Conservation (phyloP, 148 eudicot genomes). For the Silene latifolia region DNA sequence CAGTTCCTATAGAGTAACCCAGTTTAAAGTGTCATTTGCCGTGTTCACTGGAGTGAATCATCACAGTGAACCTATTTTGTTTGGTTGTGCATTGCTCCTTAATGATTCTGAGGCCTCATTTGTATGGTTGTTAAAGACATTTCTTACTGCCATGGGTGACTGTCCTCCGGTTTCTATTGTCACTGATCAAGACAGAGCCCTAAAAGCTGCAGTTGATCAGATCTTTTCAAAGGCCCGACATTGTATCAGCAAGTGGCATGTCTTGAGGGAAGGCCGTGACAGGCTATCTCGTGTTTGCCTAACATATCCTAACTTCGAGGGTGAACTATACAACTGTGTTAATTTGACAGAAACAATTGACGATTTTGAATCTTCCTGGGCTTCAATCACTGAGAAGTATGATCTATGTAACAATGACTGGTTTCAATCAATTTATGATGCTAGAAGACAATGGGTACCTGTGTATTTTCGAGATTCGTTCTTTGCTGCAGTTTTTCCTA, state of each 20-base stretch:
- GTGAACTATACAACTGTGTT: constrained; percentile 75
- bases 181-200: constrained; percentile 61
- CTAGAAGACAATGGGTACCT: constrained; percentile 75
- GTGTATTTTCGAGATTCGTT: constrained; percentile 83
- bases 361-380: constrained; percentile 87
- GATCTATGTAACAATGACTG: constrained; percentile 72
- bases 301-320: constrained; percentile 67
- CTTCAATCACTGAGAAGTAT: constrained; percentile 58
- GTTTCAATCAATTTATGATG: constrained; percentile 64
- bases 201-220: constrained; percentile 57
- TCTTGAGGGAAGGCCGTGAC: constrained; percentile 78
- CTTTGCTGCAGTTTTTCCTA: constrained; percentile 63
- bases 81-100: constrained; percentile 82
- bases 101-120: constrained; percentile 94
- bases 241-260: constrained; percentile 78
- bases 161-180: constrained; percentile 60
- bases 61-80: constrained; percentile 76
- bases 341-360: constrained; percentile 79
- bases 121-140: constrained; percentile 77
- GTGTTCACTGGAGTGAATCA: constrained; percentile 87
- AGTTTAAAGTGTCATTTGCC: constrained; percentile 74
- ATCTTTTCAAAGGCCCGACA: constrained; percentile 76
- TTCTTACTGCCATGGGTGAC: constrained; percentile 84
- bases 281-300: constrained; percentile 62
- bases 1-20: constrained; percentile 61